Percentiles rank a stretch among this genome's conserved stretches.
Conservation (phyloP, 106 monocot genomes). For the Iris macrosiphon region DNA sequence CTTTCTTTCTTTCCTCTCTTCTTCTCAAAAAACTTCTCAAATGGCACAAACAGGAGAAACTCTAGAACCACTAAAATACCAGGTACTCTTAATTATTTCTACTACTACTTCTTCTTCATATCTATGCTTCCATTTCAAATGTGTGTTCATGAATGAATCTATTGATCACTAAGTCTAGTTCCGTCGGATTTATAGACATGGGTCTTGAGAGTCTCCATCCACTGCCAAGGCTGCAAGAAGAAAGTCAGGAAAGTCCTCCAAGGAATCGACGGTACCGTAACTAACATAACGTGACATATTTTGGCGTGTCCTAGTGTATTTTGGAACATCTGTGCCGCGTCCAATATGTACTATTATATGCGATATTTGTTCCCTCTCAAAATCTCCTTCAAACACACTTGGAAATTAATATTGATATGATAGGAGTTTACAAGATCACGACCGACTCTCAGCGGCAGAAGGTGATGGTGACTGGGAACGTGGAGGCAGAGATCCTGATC, state of each 20-base stretch:
- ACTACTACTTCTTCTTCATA: background rate
- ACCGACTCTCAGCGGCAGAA: slow-evolving; percentile 75
- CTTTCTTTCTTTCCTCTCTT: background rate
- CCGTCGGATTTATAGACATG: slow-evolving; percentile 28
- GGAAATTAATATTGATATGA: background rate
- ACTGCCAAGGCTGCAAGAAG: slow-evolving; percentile 61
- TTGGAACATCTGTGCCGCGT: no score
- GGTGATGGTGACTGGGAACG: slow-evolving; percentile 75
- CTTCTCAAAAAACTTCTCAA: background rate
- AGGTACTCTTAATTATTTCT: slow-evolving; percentile 14
- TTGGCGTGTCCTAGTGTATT: no score
- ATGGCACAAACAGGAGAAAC: slow-evolving; percentile 21
- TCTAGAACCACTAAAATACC: slow-evolving; percentile 34
- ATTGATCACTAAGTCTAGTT: background rate
- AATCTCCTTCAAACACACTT: no score
- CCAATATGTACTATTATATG: background rate
- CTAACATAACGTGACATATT: background rate
- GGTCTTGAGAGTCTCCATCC: slow-evolving; percentile 49
- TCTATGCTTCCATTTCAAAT: background rate
- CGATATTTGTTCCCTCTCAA: no score
- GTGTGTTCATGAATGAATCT: background rate
- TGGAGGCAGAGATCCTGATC: slow-evolving; percentile 49
- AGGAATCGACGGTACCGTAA: slow-evolving; percentile 28
- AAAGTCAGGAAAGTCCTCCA: slow-evolving; percentile 57
- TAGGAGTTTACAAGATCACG: slow-evolving; percentile 68